A percentile compares a stretch with the other conserved stretches of the same genome.
Conservation (phyloP, 2,329 filamentous ascomycete genomes). For the Fusarium sp. region DNA sequence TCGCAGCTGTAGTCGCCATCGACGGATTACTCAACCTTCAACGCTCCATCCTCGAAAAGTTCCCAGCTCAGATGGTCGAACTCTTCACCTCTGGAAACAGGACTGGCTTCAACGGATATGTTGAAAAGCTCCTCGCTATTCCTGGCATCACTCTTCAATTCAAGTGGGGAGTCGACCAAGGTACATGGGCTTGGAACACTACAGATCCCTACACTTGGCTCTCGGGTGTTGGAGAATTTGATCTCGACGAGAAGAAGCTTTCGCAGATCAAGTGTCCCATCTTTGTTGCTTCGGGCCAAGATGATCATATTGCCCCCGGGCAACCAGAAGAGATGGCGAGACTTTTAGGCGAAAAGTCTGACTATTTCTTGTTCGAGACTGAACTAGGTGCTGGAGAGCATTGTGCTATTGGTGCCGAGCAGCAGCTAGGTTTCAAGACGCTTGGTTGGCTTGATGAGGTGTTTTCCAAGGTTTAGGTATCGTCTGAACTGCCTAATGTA, state of each 20-base stretch:
- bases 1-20: background rate
- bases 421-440: background rate
- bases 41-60: background rate
- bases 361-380: background rate
- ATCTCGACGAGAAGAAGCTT: background rate
- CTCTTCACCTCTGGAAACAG: background rate
- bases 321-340: background rate
- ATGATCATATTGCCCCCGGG: background rate
- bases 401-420: background rate
- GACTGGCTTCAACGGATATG: background rate
- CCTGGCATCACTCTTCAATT: background rate
- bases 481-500: background rate
- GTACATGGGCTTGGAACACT: background rate
- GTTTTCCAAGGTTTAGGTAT: background rate
- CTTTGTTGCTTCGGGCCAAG: background rate
- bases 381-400: background rate
- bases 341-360: background rate
- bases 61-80: background rate
- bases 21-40: background rate
- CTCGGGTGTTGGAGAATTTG: background rate
- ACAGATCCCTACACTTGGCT: background rate
- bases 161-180: background rate
- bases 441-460: background rate
- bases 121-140: background rate
- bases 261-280: background rate